Evolutionary conservation across 176 grass and related monocot species (phyloP), one percentile per base, ranked within the genome.

Genomic region (Aegilops bicornis): DNA sequence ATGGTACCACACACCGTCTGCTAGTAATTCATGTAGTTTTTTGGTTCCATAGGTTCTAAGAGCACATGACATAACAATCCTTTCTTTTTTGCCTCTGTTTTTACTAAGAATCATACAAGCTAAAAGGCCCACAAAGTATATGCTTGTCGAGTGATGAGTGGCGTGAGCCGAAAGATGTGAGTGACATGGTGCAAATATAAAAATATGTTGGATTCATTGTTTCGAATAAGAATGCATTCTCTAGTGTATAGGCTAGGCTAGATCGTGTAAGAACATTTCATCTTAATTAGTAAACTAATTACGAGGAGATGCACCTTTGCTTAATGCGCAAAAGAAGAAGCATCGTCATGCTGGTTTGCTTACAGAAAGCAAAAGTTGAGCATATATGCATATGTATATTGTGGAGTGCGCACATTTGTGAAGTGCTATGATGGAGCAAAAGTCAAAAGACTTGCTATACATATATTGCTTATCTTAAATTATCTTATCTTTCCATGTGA

Each of bases 401-500:
- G 23, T 29, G 40, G 43, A 27, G n/a, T 36, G 17, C n/a, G 3
- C 1, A 2, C 25, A 47, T 74, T 22, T 70, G 7, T 15, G 22
- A 47, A 73, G 39, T 27, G 40, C 27, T 4, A 43, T 67, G 29
- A 36, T 20, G 17, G 32, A 36, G 32, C 32, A 69, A 69, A n/a
- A 69, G 67, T 69, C 67, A 69, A 69, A 69, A 69, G 66, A 33
- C 54, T 58, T 58, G 54, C 54, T 58, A 58, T 58, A 58, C 48
- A 58, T 58, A 58, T 58, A 58, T 58, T 58, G 54, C 54, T 52
- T 7, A 17, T 52, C 48, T 52, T 17, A 52, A 52, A 52, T 52
- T 52, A 52, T 52, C 40, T 47, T 74, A 74, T 74, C 40, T 74
- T 45, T 14, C 70, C 37, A 73, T 8, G 37, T 73, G 40, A 45